These are phyloP conservation scores for Peribolospora baueri DNA, from an alignment of 768 basidiomycete species.

Conservation along the genomic window DNA sequence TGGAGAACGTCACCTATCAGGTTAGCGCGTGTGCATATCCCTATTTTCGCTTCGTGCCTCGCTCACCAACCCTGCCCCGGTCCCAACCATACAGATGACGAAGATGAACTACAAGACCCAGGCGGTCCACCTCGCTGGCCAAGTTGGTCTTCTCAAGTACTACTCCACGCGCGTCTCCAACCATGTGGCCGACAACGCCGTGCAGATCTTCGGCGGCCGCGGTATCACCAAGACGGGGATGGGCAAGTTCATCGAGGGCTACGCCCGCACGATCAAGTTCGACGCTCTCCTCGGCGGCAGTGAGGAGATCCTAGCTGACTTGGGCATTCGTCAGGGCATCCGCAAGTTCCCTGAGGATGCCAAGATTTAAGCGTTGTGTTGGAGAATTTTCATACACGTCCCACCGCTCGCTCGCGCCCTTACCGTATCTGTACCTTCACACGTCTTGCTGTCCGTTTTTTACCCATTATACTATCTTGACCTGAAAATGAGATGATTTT, in stretches of 20 bases:
- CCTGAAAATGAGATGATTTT: too few species aligned
- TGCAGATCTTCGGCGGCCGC: conserved; percentile 64
- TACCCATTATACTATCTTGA: too few species aligned
- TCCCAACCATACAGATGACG: conserved; percentile 1
- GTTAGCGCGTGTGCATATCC: conserved; percentile 29
- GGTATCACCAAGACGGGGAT: conserved; percentile 62
- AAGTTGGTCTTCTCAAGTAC: conserved; percentile 6
- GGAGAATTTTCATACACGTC: too few species aligned
- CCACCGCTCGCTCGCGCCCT: too few species aligned
- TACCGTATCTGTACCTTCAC: too few species aligned
- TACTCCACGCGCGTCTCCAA: conserved; percentile 8
- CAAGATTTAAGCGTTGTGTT: too few species aligned
- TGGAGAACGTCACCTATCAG: conserved; percentile 66
- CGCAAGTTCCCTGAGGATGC: too few species aligned
- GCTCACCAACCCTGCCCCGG: neutral
- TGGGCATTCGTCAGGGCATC: too few species aligned
- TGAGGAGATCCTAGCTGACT: too few species aligned
- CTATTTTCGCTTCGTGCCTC: neutral
- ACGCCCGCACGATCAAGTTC: too few species aligned
- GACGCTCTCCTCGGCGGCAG: too few species aligned
- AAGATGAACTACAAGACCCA: conserved; percentile 4
- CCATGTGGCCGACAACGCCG: conserved; percentile 31
- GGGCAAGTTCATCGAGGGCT: conserved; percentile 40
- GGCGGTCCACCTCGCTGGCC: neutral
- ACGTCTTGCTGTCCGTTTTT: too few species aligned